phyloP scores from a whole-genome alignment of 202 grass and related monocot species.

The Sporobolus alterniflorus region DNA sequence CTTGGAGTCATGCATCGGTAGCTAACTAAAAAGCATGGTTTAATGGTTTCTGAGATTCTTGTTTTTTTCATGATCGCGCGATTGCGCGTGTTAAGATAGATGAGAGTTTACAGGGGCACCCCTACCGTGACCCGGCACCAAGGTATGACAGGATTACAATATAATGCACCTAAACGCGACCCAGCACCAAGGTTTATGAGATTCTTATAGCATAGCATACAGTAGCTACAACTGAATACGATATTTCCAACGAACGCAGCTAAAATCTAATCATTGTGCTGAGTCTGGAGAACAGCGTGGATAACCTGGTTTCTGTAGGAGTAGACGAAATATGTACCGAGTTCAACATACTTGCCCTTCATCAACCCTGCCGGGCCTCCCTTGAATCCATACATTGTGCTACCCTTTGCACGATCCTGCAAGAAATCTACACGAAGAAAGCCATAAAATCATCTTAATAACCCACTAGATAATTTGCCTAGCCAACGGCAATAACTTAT shows the following conservation, averaged over 20 bases:
- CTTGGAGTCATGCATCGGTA: not conserved
- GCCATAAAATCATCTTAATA: not conserved
- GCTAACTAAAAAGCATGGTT: not conserved
- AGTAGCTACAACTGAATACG: not conserved
- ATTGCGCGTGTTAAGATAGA: too few relatives aligned
- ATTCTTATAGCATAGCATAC: not conserved
- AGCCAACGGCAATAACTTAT: not conserved
- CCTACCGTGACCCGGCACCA: too few relatives aligned
- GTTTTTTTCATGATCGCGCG: too few relatives aligned
- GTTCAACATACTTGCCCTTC: constrained; percentile 64
- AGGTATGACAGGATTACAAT: too few relatives aligned
- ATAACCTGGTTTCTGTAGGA: constrained; percentile 73
- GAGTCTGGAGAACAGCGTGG: not conserved
- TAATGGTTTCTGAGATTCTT: too few relatives aligned
- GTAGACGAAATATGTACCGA: constrained; percentile 57
- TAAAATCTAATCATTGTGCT: not conserved
- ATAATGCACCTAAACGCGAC: too few relatives aligned
- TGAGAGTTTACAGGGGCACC: too few relatives aligned
- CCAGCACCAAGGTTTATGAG: too few relatives aligned
- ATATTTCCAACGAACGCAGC: not conserved
- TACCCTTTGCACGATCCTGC: constrained; percentile 53
- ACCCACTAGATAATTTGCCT: not conserved
- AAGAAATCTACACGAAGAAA: constrained; percentile 47
- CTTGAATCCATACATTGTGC: constrained; percentile 63
- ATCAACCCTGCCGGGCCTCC: constrained; percentile 64